Base-by-base conservation (phyloP, 139 green algal species). In the Chlamydomonas eustigma region DNA sequence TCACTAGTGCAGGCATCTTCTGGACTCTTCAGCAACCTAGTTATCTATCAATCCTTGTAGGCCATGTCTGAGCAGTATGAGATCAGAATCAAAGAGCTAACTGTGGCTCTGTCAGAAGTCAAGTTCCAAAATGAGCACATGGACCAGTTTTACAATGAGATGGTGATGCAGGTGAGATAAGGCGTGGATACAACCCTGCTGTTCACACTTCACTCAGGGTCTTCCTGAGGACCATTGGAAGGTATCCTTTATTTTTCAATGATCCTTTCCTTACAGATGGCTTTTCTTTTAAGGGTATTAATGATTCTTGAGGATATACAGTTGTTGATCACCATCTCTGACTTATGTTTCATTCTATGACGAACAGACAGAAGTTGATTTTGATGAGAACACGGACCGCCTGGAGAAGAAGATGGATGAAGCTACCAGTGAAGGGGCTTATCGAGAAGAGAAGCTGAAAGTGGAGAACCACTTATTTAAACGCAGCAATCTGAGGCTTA, bases 391-490 rank as follows among this genome's bases (percentile, higher is more conserved):
- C 36, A 64, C 5, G 28, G 80, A 79, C 2, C 74, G 71, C 32
- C 24, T 78, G 32, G 33, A 39, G 28, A 38, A 72, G 24, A 4
- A 25, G 22, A 50, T 70, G 4, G 4, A 30, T 1, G 58, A 52
- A 3, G 71, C 71, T 28, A 32, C 36, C 51, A 68, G 75, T 8
- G 82, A 51, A 39, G 64, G 68, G 2, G 70, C 76, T 64, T 4
- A 5, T 36, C 52, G 58, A 0, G 81, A 83, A 69, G 34, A 64
- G 37, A 38, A 66, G 37, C 73, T 81, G 30, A 83, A 78, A 51
- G 81, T 74, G 2, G 77, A 86, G 63, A 79, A 81, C 64, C 80
- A 82, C 77, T 64, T 86, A 2, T 73, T 89, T 37, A 86, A 86
- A 73, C 58, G 78, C 8, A 80, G 74, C 39, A 82, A 80, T 39